Conservation (phyloP, 257 asterid genomes). For the Dorcoceras hygrometricum region DNA sequence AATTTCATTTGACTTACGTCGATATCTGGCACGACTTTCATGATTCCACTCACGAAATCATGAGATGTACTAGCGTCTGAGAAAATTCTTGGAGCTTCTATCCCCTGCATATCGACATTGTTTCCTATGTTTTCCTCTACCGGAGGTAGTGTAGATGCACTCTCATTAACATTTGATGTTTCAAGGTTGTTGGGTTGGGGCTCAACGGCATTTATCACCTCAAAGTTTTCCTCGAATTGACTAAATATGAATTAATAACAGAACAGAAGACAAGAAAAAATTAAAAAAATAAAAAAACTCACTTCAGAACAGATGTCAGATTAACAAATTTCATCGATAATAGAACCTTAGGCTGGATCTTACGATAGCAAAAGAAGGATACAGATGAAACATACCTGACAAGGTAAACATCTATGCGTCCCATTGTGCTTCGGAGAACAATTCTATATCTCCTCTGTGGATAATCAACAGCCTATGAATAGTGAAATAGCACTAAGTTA, state of each 20-base stretch:
- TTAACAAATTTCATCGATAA: background rate
- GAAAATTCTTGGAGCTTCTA: background rate
- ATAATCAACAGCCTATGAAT: slow-evolving; percentile 76
- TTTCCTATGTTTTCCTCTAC: slow-evolving; percentile 43
- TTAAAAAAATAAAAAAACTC: slow-evolving; percentile 1
- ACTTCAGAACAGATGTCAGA: slow-evolving; percentile 11
- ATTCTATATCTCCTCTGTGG: slow-evolving; percentile 93
- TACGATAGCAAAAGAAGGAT: too few relatives aligned
- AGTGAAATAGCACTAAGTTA: slow-evolving; percentile 13
- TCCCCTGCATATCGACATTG: slow-evolving; percentile 25
- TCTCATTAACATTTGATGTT: slow-evolving; percentile 45
- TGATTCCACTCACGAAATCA: slow-evolving; percentile 78
- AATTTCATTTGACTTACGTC: slow-evolving; percentile 60
- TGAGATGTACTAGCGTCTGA: slow-evolving; percentile 67
- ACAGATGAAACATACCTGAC: slow-evolving; percentile 55
- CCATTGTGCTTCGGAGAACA: slow-evolving; percentile 90
- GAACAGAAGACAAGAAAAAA: slow-evolving; percentile 4
- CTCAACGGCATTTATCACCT: slow-evolving; percentile 59
- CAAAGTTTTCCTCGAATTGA: slow-evolving; percentile 85
- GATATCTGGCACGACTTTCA: slow-evolving; percentile 78
- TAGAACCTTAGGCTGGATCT: too few relatives aligned
- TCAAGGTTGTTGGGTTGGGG: slow-evolving; percentile 53
- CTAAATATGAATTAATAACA: slow-evolving; percentile 32
- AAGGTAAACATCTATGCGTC: slow-evolving; percentile 85
- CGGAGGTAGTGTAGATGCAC: slow-evolving; percentile 34